Conservation (phyloP, 129 eudicot species). For the Tagetes patula region DNA sequence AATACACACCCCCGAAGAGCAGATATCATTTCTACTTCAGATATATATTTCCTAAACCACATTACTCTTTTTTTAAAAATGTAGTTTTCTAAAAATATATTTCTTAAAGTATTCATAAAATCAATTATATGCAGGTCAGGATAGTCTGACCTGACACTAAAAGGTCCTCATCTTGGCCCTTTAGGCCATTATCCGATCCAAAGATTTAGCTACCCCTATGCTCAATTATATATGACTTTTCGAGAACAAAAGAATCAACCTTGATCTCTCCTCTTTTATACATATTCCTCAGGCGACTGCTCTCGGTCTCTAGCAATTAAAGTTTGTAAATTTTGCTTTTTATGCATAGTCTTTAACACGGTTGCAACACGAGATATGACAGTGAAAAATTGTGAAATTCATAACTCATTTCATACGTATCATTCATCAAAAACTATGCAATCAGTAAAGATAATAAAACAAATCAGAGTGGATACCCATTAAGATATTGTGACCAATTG, state of each 20-base stretch:
- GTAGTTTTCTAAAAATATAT: background rate
- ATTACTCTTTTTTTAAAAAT: background rate
- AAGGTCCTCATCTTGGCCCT: background rate
- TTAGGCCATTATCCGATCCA: background rate
- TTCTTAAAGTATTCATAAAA: background rate
- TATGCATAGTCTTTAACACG: slow-evolving; percentile 79
- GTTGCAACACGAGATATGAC: slow-evolving; percentile 86
- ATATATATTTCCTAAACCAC: background rate
- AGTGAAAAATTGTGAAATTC: slow-evolving; percentile 58
- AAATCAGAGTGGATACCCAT: background rate
- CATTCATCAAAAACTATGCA: background rate
- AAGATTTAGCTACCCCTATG: background rate
- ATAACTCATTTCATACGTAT: background rate
- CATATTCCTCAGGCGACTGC: slow-evolving; percentile 49
- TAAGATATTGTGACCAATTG: background rate
- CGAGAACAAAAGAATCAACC: slow-evolving; percentile 30
- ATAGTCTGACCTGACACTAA: background rate
- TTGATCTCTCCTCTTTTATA: slow-evolving; percentile 44
- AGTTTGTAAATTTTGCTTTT: slow-evolving; percentile 54
- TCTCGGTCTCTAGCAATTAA: slow-evolving; percentile 63
- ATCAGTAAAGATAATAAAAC: background rate
- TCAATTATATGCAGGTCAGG: background rate
- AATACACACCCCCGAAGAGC: too few relatives aligned
- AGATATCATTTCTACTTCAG: background rate
- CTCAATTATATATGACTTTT: background rate